Evolutionary conservation across 495 filamentous ascomycete genomes (phyloP).

Genomic region (Neurospora sp.): DNA sequence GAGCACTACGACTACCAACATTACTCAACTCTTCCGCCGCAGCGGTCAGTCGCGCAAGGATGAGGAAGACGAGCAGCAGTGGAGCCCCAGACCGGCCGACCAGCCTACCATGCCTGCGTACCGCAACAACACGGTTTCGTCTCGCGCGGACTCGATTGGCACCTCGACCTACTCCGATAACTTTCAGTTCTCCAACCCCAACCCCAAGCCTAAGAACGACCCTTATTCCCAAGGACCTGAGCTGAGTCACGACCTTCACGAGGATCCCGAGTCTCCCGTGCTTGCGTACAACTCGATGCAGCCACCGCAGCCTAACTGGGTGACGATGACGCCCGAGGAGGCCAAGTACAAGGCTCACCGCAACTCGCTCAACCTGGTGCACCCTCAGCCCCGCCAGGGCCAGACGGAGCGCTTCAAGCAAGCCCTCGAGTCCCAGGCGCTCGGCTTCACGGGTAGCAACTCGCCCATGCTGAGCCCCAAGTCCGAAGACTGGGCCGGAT

Average conservation of each 20-base stretch:
- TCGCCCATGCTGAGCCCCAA: slow-evolving; percentile 50
- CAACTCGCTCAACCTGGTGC: slow-evolving; percentile 77
- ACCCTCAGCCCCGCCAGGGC: slow-evolving; percentile 80
- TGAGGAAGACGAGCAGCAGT: slow-evolving; percentile 24
- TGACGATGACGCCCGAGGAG: slow-evolving; percentile 54
- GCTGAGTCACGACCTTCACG: slow-evolving; percentile 13
- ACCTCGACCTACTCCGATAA: slow-evolving; percentile 44
- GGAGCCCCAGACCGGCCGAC: not conserved
- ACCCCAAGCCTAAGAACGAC: slow-evolving; percentile 45
- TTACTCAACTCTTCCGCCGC: slow-evolving; percentile 39
- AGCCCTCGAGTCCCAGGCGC: slow-evolving; percentile 68
- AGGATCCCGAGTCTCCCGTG: slow-evolving; percentile 5
- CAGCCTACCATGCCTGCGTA: slow-evolving; percentile 5
- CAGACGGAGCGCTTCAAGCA: slow-evolving; percentile 74
- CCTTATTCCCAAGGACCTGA: slow-evolving; percentile 50
- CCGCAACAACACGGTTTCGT: slow-evolving; percentile 26
- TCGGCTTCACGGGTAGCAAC: slow-evolving; percentile 42
- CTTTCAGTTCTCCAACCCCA: slow-evolving; percentile 51
- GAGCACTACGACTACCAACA: slow-evolving; percentile 65
- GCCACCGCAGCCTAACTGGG: slow-evolving; percentile 22
- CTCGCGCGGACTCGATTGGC: slow-evolving; percentile 60
- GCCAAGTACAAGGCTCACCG: slow-evolving; percentile 88
- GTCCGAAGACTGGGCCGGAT: slow-evolving; percentile 65
- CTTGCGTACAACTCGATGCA: slow-evolving; percentile 16
- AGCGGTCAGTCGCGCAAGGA: slow-evolving; percentile 39